Conservation (phyloP, 164 flowering plant genomes). For the Warburgia ugandensis region DNA sequence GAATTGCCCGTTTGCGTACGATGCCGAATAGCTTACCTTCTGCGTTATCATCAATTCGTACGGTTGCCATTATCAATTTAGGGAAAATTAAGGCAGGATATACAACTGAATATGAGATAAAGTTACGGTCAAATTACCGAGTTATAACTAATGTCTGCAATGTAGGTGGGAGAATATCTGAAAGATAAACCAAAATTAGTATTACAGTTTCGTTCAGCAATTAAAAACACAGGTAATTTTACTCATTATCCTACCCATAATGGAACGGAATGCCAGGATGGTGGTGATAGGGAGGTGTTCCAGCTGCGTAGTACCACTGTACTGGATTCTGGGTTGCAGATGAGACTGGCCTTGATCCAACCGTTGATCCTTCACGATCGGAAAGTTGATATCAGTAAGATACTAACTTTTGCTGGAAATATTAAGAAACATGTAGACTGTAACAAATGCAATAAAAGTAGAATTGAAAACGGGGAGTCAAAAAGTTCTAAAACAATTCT, state of each 20-base stretch:
- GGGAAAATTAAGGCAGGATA: too few species aligned
- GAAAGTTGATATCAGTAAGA: too few species aligned
- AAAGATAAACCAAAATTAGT: neutral
- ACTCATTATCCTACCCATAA: constrained; percentile 54
- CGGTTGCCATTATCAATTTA: too few species aligned
- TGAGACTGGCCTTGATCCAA: constrained; percentile 38
- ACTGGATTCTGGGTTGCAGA: constrained; percentile 36
- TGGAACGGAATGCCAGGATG: constrained; percentile 58
- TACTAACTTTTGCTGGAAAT: too few species aligned
- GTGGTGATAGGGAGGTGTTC: constrained; percentile 40
- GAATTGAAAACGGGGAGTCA: too few species aligned
- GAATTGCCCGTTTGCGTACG: constrained; percentile 61
- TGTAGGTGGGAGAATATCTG: constrained; percentile 64
- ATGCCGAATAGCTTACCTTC: constrained; percentile 57
- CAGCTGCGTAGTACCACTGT: constrained; percentile 79
- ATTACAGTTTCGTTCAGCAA: neutral
- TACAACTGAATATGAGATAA: too few species aligned
- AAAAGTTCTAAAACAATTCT: neutral
- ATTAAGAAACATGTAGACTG: neutral
- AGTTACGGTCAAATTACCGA: constrained; percentile 45
- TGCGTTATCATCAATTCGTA: too few species aligned
- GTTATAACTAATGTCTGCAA: constrained; percentile 54
- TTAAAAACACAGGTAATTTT: too few species aligned
- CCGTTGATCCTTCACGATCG: constrained; percentile 40
- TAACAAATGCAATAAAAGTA: neutral